Base-by-base conservation (phyloP, 345 rosid species). In the Brassica juncea region DNA sequence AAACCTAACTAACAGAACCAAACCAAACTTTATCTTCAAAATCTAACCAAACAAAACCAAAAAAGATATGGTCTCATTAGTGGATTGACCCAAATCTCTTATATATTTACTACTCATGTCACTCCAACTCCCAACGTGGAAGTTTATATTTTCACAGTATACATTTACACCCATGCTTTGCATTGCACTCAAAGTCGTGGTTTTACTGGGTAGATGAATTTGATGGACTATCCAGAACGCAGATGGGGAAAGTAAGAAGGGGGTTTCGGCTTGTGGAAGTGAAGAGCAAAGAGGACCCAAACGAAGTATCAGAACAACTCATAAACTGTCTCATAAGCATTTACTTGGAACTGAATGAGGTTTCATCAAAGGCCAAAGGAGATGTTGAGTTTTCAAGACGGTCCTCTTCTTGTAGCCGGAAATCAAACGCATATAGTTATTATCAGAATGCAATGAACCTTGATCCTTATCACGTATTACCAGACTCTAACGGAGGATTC, bases 251-350 rank as follows among this genome's bases (percentile, higher is more conserved):
- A 80, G 70, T 84, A 68, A 82, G 69, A 75, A 87, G 83, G 8
- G 85, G 83, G 5, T 66, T 65, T 59, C 23, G 64, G 6, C n/a
- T 81, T 59, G 83, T 77, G 10, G 80, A 71, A 70, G 92, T 74
- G n/a, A 74, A 77, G 12, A 57, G 74, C 65, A 66, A 47, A 68
- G 91, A 87, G 47, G 87, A 87, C 37, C 97, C 97, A 6, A 94
- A 92, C 60, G 83, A 80, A 71, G 85, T 94, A 66, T 89, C 97
- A 3, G 94, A 92, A 84, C 89, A 94, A 59, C 85, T 94, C 61
- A 79, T 91, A 61, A 86, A 77, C 81, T 88, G 93, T 83, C 84
- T 94, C 30, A 87, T 92, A 73, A 83, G 83, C 72, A 87, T 90
- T 68, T 92, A 86, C 81, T 89, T 94, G 16, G 89, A 89, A 80